Evolutionary conservation across 1,284 basidiomycete genomes (phyloP).

Genomic region (Tylopilus sp.): DNA sequence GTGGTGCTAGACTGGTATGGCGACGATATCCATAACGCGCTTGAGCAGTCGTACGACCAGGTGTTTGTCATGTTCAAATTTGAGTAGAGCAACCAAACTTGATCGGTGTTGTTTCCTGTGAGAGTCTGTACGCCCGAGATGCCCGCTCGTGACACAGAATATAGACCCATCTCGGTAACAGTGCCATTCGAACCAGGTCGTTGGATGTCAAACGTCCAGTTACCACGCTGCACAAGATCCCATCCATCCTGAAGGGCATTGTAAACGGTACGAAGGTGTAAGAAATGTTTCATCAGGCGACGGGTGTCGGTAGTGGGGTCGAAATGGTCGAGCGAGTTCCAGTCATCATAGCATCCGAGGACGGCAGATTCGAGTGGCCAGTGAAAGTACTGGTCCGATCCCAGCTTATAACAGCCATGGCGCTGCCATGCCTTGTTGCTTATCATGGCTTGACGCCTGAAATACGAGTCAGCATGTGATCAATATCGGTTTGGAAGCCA

Average conservation of each 20-base stretch:
- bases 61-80: constrained; percentile 77
- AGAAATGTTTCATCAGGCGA: constrained; percentile 72
- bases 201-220: constrained; percentile 76
- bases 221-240: constrained; percentile 73
- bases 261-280: constrained; percentile 67
- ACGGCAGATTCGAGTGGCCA: constrained; percentile 78
- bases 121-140: constrained; percentile 56
- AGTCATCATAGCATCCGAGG: constrained; percentile 81
- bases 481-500: background rate
- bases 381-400: constrained; percentile 88
- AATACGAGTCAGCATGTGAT: background rate
- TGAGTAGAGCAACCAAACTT: constrained; percentile 80
- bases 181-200: constrained; percentile 82
- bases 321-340: constrained; percentile 90
- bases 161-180: constrained; percentile 81
- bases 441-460: constrained; percentile 87
- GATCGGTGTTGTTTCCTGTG: constrained; percentile 56
- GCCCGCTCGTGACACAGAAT: constrained; percentile 72
- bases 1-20: constrained; percentile 62
- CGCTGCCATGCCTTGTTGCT: constrained; percentile 83
- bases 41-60: constrained; percentile 61
- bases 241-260: constrained; percentile 82
- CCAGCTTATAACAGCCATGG: constrained; percentile 87
- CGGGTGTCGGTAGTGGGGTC: constrained; percentile 80
- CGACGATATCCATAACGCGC: constrained; percentile 68